A percentile compares a stretch with the other conserved stretches of the same genome.
These are phyloP conservation scores for Aspergillus carlsbadensis DNA, from an alignment of 495 filamentous ascomycete species.

Conservation along the genomic window DNA sequence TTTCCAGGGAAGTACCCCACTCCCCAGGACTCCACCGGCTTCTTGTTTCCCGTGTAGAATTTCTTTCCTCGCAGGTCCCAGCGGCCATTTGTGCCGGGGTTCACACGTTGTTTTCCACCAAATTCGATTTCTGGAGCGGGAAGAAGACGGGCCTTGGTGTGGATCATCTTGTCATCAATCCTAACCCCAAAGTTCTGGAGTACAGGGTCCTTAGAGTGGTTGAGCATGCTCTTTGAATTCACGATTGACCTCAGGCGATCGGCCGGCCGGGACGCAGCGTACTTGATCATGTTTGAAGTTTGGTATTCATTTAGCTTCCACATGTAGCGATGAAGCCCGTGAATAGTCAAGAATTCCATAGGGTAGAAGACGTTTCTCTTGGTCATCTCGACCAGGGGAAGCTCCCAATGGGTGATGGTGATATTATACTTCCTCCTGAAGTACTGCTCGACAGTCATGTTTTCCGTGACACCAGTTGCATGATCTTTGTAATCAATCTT, in stretches of 20 bases:
- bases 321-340: slow-evolving; percentile 69
- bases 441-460: slow-evolving; percentile 62
- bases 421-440: slow-evolving; percentile 65
- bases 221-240: slow-evolving; percentile 62
- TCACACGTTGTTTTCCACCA: slow-evolving; percentile 42
- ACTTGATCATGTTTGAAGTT: slow-evolving; percentile 84
- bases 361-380: slow-evolving; percentile 68
- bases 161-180: slow-evolving; percentile 60
- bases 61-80: slow-evolving; percentile 85
- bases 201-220: slow-evolving; percentile 67
- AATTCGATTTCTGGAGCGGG: slow-evolving; percentile 69
- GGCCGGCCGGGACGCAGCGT: slow-evolving; percentile 65
- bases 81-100: slow-evolving; percentile 62
- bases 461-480: slow-evolving; percentile 36
- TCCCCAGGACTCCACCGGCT: slow-evolving; percentile 67
- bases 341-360: slow-evolving; percentile 68
- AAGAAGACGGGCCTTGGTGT: slow-evolving; percentile 69
- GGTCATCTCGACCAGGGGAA: slow-evolving; percentile 71
- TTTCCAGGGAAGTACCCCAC: slow-evolving; percentile 54
- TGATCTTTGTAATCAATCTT: slow-evolving; percentile 58
- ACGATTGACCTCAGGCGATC: slow-evolving; percentile 62
- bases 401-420: slow-evolving; percentile 48
- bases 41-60: slow-evolving; percentile 61
- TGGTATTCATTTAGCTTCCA: slow-evolving; percentile 69
- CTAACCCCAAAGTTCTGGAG: slow-evolving; percentile 66